Percentiles rank a stretch among this genome's conserved stretches.
Evolutionary conservation across 352 stramenopile species (phyloP).

Genomic region (Pythium sp.): DNA sequence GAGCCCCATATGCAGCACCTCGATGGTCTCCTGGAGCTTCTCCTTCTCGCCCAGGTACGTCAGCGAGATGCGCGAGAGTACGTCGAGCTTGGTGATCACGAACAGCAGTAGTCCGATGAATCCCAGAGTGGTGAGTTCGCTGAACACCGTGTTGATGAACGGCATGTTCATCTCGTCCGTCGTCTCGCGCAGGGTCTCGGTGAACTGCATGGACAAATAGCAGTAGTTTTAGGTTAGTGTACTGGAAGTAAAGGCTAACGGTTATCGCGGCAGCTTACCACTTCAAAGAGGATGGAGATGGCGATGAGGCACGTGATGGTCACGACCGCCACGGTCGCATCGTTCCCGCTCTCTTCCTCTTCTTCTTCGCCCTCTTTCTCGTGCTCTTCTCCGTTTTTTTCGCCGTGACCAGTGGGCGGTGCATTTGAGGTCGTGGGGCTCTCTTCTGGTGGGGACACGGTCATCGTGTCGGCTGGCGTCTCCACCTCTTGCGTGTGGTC

Average conservation of each 20-base stretch:
- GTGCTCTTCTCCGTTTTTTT: neutral
- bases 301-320: constrained; percentile 58
- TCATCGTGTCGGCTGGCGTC: constrained; percentile 2
- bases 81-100: constrained; percentile 61
- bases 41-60: constrained; percentile 35
- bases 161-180: constrained; percentile 73
- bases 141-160: constrained; percentile 67
- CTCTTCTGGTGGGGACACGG: neutral
- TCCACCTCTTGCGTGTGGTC: constrained; percentile 2
- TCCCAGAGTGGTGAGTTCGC: constrained; percentile 68
- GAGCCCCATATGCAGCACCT: constrained; percentile 76
- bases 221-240: neutral
- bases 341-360: constrained; percentile 19
- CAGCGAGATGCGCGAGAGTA: constrained; percentile 44
- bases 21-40: constrained; percentile 71
- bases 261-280: constrained; percentile 15
- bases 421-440: neutral
- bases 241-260: neutral
- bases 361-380: constrained; percentile 12
- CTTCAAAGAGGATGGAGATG: constrained; percentile 67
- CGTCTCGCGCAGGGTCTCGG: constrained; percentile 41
- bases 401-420: neutral
- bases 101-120: constrained; percentile 68
- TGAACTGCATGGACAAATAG: constrained; percentile 2
- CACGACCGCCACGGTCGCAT: constrained; percentile 41